Base-by-base conservation (phyloP, 1,284 basidiomycete species). In the Exobasidium cylindrosporum region DNA sequence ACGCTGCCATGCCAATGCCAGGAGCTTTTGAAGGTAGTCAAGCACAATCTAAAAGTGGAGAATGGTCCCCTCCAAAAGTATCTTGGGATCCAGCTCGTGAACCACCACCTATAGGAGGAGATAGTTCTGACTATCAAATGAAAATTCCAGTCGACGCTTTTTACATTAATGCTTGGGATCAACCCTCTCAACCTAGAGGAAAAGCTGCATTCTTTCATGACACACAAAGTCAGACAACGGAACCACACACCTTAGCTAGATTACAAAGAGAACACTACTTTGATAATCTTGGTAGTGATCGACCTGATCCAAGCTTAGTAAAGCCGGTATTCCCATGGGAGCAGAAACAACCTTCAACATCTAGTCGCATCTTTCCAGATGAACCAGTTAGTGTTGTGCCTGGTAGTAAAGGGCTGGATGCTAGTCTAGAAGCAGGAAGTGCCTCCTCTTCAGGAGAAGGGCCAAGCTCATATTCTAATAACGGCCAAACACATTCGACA, bases 321-420 rank as follows among this genome's bases (percentile, higher is more conserved):
- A 87, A 88, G 68, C 83, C 85, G 26, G 84, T 96, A n/a, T 97
- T 97, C 79, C 93, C 94, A 6, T 97, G 94, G 94, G 94, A 97
- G 79, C 84, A 86, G 73, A n/a, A 44, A 28, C 21, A 56, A 40
- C 49, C 29, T 28, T 10, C 17, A 40, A 58, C 60, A 32, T 60
- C 72, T 0, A 61, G 62, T 4, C 65, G 73, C 17, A 65, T 71
- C 3, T 75, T 73, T 50, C 73, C 73, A 1, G 72, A 73, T 49
- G 73, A 75, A 31, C 57, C 59, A 21, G 54, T 45, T 11, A 60
- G 57, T 23, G 55, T 31, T 28, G 13, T 17, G 1, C 45, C 57
- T 54, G 13, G 50, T 55, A 10, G 58, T 60, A 6, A 52, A 57
- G 35, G 54, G 49, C n/a, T 59, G 58, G 1, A 63, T 31, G 52